Evolutionary conservation across 2,329 filamentous ascomycete genomes (phyloP), one percentile per base, ranked within the genome.

Genomic region (Penicillium sp.): DNA sequence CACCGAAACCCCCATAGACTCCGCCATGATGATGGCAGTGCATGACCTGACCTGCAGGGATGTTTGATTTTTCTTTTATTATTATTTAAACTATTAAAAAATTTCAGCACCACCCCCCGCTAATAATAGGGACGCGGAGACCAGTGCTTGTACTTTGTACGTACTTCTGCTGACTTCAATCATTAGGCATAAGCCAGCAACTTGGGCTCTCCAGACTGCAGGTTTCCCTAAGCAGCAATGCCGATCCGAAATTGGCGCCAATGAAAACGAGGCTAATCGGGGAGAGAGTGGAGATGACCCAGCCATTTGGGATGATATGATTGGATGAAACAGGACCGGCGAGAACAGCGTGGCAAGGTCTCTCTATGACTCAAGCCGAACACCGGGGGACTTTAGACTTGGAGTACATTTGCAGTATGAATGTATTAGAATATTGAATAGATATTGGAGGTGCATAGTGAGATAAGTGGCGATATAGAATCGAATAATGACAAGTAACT

Each of bases 291-390:
- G 42, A 23, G 42, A 6, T 25, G 42, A 25, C 42, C 22, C 14
- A 45, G 23, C 12, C 14, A 33, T 41, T 12, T 25, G 40, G 26
- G 26, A 18, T 29, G 45, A 29, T 15, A 2, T 29, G 8, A 47
- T 47, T 47, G 45, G 45, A 9, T 20, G 15, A 9, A 8, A 0
- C n/a, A 6, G 54, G 54, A 6, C 23, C 8, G 47, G 20, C 23
- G 46, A 37, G 51, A 53, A 60, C 53, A 58, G 56, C 58, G 58
- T 60, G 58, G 58, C 58, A 60, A 60, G 14, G 49, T 37, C 29
- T 31, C 6, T 14, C 14, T 51, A 54, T 57, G 57, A 57, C 29
- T 57, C 54, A 59, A 47, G 48, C 51, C 37, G 44, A 49, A 18
- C 2, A 42, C n/a, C 33, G 44, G 49, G 11, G 29, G 44, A 33